Conservation (phyloP, 164 flowering plant genomes). For the Magnolia kwangsiensis region DNA sequence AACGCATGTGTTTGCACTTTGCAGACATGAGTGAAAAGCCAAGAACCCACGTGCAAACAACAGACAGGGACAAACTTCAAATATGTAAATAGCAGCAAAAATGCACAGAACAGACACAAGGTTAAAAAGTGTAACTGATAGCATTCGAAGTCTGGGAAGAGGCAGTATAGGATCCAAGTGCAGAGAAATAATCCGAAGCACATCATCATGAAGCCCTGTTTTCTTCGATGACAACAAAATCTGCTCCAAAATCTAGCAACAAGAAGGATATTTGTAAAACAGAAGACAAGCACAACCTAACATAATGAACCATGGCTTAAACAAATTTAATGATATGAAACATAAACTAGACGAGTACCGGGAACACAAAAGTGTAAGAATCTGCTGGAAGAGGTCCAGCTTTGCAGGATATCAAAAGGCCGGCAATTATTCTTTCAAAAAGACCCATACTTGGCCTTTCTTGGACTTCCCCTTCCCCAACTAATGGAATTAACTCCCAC, state of each 20-base stretch:
- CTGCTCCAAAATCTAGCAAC: slow-evolving; percentile 82
- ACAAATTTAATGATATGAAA: not conserved
- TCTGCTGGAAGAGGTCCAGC: slow-evolving; percentile 95
- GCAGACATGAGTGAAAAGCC: not conserved
- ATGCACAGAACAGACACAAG: not conserved
- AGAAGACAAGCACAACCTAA: not conserved
- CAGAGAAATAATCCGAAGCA: slow-evolving; percentile 71
- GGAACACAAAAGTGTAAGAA: slow-evolving; percentile 79
- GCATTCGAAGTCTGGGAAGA: slow-evolving; percentile 87
- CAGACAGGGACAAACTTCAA: not conserved
- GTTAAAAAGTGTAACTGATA: slow-evolving; percentile 57
- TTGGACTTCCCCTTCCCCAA: slow-evolving; percentile 36
- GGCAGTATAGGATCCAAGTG: slow-evolving; percentile 96
- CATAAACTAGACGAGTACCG: slow-evolving; percentile 40
- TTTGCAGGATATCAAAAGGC: slow-evolving; percentile 70
- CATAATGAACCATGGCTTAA: not conserved
- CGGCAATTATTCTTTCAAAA: slow-evolving; percentile 69
- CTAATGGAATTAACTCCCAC: slow-evolving; percentile 50
- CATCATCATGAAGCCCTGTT: slow-evolving; percentile 87
- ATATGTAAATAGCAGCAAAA: not conserved
- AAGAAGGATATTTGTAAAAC: not conserved
- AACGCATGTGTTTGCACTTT: not conserved
- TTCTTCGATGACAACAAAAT: slow-evolving; percentile 74
- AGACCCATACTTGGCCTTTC: slow-evolving; percentile 53
- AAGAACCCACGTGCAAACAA: not conserved